phyloP scores from a whole-genome alignment of 768 basidiomycete species.

The Boletus rubroflammeus region DNA sequence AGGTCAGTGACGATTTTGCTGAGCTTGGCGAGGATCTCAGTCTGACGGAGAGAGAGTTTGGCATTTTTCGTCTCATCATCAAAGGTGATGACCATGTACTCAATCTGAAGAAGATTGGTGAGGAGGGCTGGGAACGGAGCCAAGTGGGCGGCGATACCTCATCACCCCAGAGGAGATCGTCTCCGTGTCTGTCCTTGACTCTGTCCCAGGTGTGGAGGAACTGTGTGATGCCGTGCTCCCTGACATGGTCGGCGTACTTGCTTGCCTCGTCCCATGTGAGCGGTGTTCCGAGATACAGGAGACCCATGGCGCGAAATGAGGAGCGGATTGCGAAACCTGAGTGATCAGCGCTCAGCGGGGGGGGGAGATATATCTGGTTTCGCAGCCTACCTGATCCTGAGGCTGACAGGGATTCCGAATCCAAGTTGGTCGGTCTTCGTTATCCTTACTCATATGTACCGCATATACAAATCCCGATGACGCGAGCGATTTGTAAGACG shows the following conservation, averaged over 20 bases:
- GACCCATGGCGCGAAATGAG: conserved; percentile 61
- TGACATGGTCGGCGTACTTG: conserved; percentile 83
- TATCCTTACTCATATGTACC: conserved; percentile 14
- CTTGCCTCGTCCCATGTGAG: conserved; percentile 89
- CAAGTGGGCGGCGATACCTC: conserved; percentile 57
- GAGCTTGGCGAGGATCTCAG: conserved; percentile 85
- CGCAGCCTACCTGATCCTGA: not conserved
- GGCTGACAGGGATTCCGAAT: not conserved
- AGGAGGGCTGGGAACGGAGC: conserved; percentile 6
- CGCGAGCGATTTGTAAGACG: conserved; percentile 20
- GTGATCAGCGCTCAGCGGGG: not conserved
- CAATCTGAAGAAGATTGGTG: conserved; percentile 54
- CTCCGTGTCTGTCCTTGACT: conserved; percentile 85
- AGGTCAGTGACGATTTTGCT: conserved; percentile 65
- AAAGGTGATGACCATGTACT: conserved; percentile 92
- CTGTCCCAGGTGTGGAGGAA: conserved; percentile 92
- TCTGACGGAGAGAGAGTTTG: conserved; percentile 88
- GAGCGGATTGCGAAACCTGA: conserved; percentile 12
- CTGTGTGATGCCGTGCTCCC: conserved; percentile 90
- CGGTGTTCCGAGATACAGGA: conserved; percentile 90
- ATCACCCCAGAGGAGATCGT: conserved; percentile 96
- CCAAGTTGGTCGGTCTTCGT: not conserved
- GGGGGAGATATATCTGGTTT: conserved; percentile 1
- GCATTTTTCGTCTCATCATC: conserved; percentile 78
- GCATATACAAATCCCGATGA: not conserved